phyloP scores from a whole-genome alignment of 306 rosid genomes.

The Fragaria ananassa region DNA sequence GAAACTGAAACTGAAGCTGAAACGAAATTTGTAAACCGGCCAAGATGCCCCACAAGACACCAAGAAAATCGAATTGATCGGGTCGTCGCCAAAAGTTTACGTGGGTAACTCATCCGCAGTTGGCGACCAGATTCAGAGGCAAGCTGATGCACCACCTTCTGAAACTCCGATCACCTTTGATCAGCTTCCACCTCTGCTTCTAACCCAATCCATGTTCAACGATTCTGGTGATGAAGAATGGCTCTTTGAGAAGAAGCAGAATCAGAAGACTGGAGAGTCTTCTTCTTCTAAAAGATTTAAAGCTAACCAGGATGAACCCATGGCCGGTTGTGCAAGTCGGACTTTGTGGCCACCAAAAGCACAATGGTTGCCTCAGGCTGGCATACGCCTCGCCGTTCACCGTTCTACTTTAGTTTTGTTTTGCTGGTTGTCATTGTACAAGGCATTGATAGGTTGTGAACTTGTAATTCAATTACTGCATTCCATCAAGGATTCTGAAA shows the following conservation, averaged over 20 bases:
- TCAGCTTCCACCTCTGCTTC: neutral
- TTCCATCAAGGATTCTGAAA: neutral
- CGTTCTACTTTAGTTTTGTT: neutral
- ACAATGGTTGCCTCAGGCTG: neutral
- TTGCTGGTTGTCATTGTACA: neutral
- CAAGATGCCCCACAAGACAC: neutral
- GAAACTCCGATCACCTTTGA: neutral
- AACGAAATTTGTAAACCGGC: neutral
- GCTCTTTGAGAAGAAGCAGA: neutral
- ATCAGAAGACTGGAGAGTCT: neutral
- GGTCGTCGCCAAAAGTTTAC: neutral
- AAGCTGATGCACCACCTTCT: neutral
- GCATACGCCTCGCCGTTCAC: neutral
- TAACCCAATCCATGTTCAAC: neutral
- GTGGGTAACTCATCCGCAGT: neutral
- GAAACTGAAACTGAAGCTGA: neutral
- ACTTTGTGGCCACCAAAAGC: neutral
- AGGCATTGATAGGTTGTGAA: neutral
- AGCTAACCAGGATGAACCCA: neutral
- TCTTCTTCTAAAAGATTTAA: neutral
- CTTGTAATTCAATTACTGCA: neutral
- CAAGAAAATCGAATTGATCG: neutral
- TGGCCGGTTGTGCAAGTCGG: neutral
- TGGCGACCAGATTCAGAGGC: neutral
- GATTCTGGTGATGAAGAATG: neutral